Base-by-base conservation (phyloP, 1,284 basidiomycete species). In the Naganishia sp. region DNA sequence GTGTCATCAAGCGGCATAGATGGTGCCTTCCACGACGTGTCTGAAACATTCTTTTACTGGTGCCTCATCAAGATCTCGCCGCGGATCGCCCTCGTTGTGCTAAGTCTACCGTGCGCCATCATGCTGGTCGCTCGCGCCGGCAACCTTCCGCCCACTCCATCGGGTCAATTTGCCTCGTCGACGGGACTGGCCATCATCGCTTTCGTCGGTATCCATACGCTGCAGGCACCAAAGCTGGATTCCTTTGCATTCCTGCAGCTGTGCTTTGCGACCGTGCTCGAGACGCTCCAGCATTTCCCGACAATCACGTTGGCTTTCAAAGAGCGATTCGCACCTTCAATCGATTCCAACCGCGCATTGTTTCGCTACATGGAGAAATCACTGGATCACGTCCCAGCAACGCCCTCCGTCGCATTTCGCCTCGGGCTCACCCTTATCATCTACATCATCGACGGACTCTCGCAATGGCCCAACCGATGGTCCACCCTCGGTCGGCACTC, bases 11-110 rank as follows among this genome's bases (percentile, higher is more conserved):
- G 28, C 28, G 28, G 28, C 28, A 28, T 28, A 28, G 28, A 28
- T 28, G 28, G 28, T 28, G 28, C 28, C 4, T 9, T 41, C 32
- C 45, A 23, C 9, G 32, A 18, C 13, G 9, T 35, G 25, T 21
- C 32, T 21, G 57, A 60, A 28, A 17, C 28, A 18, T 35, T 49
- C 17, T 23, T 60, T 3, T 60, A 50, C 46, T 60, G 57, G 57
- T 60, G 46, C 10, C 43, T 35, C 25, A 6, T 60, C 46, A 60
- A 60, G 18, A 21, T 60, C 9, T 47, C 57, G n/a, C 46, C 57
- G 17, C 57, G 32, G 21, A 23, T 49, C 10, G 28, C 50, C n/a
- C n/a, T 60, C 46, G 15, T 60, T 18, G 32, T 41, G 3, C 50
- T 47, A 6, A 46, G 31, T 4, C 46, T 60, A 2, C 46, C 57